phyloP scores from a whole-genome alignment of 805 yeast species.

The Cyberlindnera japonica region DNA sequence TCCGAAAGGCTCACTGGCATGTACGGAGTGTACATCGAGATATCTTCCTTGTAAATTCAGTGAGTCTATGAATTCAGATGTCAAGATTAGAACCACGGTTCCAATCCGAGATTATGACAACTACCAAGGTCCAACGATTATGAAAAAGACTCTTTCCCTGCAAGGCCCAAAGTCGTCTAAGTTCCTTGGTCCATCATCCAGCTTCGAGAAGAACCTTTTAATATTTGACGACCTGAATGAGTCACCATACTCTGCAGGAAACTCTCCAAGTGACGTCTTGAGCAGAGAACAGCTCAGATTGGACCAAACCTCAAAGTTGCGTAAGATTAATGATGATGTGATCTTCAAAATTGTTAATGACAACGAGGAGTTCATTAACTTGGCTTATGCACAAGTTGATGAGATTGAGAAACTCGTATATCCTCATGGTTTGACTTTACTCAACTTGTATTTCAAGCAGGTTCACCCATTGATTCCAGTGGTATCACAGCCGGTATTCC shows the following conservation, averaged over 20 bases:
- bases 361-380: conserved; percentile 24
- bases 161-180: conserved; percentile 29
- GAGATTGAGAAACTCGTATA: conserved; percentile 27
- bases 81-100: conserved; percentile 20
- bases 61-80: conserved; percentile 8
- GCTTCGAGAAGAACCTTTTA: conserved; percentile 26
- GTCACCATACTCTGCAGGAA: neutral
- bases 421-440: conserved; percentile 21
- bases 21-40: conserved; percentile 26
- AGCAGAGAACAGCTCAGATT: conserved; percentile 18
- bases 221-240: conserved; percentile 6
- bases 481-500: conserved; percentile 24
- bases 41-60: conserved; percentile 26
- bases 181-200: conserved; percentile 26
- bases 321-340: conserved; percentile 25
- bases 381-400: conserved; percentile 28
- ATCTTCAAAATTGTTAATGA: conserved; percentile 27
- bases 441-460: conserved; percentile 25
- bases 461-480: conserved; percentile 30
- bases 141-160: conserved; percentile 27
- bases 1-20: conserved; percentile 14
- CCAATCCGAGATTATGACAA: conserved; percentile 30
- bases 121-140: conserved; percentile 27
- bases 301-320: conserved; percentile 16
- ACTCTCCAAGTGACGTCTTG: conserved; percentile 13